These are phyloP conservation scores for Globisporangium paroecandrum DNA, from an alignment of 352 stramenopile genomes.

Conservation along the genomic window DNA sequence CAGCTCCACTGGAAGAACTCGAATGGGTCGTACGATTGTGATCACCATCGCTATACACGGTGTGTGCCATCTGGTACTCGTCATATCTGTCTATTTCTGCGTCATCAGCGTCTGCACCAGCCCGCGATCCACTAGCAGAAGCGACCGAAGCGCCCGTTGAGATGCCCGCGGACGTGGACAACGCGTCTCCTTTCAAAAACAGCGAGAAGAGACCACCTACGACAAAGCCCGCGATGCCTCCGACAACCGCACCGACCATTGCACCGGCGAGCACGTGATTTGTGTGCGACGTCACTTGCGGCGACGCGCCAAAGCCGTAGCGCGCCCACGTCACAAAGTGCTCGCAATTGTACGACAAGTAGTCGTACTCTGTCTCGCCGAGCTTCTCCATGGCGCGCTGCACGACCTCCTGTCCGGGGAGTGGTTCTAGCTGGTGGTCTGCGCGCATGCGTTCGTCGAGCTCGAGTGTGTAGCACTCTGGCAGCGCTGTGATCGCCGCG, in stretches of 20 bases:
- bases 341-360: constrained; percentile 61
- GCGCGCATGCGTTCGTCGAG: constrained; percentile 52
- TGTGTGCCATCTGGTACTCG: not conserved
- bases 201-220: constrained; percentile 58
- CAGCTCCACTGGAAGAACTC: not conserved
- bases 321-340: constrained; percentile 77
- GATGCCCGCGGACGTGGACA: constrained; percentile 38
- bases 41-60: constrained; percentile 8
- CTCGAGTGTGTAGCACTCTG: constrained; percentile 38
- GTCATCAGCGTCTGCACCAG: not conserved
- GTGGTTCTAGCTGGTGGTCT: constrained; percentile 35
- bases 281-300: constrained; percentile 49
- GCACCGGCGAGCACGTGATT: constrained; percentile 61
- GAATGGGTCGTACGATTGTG: constrained; percentile 2
- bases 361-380: constrained; percentile 53
- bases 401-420: constrained; percentile 41
- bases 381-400: constrained; percentile 44
- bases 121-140: constrained; percentile 8
- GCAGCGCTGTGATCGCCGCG: constrained; percentile 1
- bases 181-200: constrained; percentile 53
- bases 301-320: constrained; percentile 53
- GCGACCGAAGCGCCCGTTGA: not conserved
- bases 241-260: constrained; percentile 56
- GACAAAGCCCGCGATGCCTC: constrained; percentile 54
- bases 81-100: not conserved